These are phyloP conservation scores for Populus deltoides DNA, from an alignment of 345 rosid species.

Conservation along the genomic window DNA sequence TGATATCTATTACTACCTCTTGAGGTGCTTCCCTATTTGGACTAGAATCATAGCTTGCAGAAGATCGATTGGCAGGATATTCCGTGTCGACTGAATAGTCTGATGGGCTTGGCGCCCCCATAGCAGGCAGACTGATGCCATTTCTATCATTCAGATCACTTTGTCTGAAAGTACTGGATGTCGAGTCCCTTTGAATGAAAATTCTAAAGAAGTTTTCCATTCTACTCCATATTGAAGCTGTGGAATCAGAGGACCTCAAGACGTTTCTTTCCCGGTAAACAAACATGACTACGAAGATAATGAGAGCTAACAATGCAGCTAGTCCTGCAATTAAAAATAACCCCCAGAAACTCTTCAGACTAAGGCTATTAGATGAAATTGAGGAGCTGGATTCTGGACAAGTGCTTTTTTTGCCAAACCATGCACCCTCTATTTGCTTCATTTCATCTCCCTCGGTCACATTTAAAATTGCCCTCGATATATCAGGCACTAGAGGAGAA, in stretches of 20 bases:
- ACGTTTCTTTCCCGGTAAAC: slow-evolving; percentile 6
- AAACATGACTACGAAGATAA: slow-evolving; percentile 1
- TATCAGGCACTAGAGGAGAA: slow-evolving; percentile 20
- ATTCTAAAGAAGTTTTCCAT: slow-evolving; percentile 1
- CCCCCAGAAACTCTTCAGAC: slow-evolving; percentile 25
- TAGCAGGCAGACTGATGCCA: not conserved
- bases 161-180: slow-evolving; percentile 8
- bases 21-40: not conserved
- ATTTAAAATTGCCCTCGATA: slow-evolving; percentile 20
- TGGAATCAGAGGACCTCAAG: not conserved
- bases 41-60: not conserved
- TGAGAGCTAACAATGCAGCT: slow-evolving; percentile 10
- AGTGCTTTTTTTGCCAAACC: slow-evolving; percentile 6
- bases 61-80: not conserved
- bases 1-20: not conserved
- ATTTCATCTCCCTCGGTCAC: slow-evolving; percentile 25
- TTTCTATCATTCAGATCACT: not conserved
- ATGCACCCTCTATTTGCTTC: slow-evolving; percentile 10
- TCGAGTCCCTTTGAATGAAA: slow-evolving; percentile 17
- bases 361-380: slow-evolving; percentile 12
- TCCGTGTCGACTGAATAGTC: not conserved
- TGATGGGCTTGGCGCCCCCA: slow-evolving; percentile 3
- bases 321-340: slow-evolving; percentile 24
- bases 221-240: slow-evolving; percentile 1
- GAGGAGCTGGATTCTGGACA: slow-evolving; percentile 14